Percentiles rank a stretch among this genome's conserved stretches.
Conservation (phyloP, 2,329 filamentous ascomycete genomes). For the Bipolaris zeicola region DNA sequence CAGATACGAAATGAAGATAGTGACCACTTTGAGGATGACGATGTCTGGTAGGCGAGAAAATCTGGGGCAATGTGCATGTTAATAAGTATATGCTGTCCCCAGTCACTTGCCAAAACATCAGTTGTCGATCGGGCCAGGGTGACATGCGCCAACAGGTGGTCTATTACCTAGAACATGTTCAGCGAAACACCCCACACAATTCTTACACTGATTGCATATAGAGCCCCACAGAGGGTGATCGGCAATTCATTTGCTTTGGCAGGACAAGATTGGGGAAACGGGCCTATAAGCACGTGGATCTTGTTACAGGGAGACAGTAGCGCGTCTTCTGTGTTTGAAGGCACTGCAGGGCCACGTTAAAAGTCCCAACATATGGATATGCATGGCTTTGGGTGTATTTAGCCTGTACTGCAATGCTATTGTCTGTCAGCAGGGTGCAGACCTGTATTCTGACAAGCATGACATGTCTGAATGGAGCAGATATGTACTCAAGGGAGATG, state of each 20-base stretch:
- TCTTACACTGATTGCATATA: conserved; percentile 3
- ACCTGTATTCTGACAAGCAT: not conserved
- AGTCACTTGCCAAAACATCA: conserved; percentile 1
- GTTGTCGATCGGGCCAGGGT: conserved; percentile 4
- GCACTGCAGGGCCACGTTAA: conserved; percentile 1
- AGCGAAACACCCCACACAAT: conserved; percentile 17
- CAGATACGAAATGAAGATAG: not conserved
- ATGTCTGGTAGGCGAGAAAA: not conserved
- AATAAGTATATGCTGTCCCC: conserved; percentile 12
- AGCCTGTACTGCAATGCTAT: conserved; percentile 2
- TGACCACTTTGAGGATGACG: not conserved
- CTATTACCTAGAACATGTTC: conserved; percentile 9
- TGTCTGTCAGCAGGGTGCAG: not conserved
- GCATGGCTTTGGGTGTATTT: not conserved
- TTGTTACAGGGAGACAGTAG: conserved; percentile 4
- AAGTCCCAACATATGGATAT: not conserved
- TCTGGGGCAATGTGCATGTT: conserved; percentile 6
- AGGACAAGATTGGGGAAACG: conserved; percentile 17
- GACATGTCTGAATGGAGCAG: not conserved
- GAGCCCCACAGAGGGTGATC: conserved; percentile 20
- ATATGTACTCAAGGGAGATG: not conserved
- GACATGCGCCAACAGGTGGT: conserved; percentile 9
- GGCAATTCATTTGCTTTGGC: conserved; percentile 8
- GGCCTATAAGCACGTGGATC: not conserved
- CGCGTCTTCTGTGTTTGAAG: conserved; percentile 3